Conservation (phyloP, 345 rosid genomes). For the Lepidium didymum region DNA sequence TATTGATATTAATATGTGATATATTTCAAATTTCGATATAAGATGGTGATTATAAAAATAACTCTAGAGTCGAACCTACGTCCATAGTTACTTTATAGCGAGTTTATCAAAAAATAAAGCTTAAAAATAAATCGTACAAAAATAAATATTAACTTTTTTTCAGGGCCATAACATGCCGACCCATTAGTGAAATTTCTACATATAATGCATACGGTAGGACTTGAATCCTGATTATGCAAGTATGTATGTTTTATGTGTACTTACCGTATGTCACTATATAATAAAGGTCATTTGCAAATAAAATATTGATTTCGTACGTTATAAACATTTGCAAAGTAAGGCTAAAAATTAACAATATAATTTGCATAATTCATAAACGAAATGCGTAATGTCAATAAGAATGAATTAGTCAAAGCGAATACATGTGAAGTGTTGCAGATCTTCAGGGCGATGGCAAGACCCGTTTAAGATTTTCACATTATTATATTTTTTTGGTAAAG, state of each 20-base stretch:
- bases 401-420: background rate
- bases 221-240: too few species aligned
- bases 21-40: conserved; percentile 5
- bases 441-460: conserved; percentile 1
- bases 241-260: too few species aligned
- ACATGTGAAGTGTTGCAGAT: conserved; percentile 26
- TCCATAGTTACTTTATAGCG: conserved; percentile 4
- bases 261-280: too few species aligned
- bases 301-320: background rate
- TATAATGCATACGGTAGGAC: too few species aligned
- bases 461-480: background rate
- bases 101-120: background rate
- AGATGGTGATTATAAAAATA: conserved; percentile 1
- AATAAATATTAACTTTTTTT: too few species aligned
- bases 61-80: conserved; percentile 18
- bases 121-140: background rate
- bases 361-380: conserved; percentile 1
- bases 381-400: background rate
- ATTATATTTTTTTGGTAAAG: too few species aligned
- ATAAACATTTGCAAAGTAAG: background rate
- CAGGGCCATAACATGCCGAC: too few species aligned
- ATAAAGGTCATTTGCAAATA: too few species aligned
- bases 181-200: too few species aligned
- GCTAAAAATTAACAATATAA: background rate
- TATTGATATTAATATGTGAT: background rate